Evolutionary conservation across 441 rosid species (phyloP), one percentile per base, ranked within the genome.

Genomic region (Gossypium trilobum): DNA sequence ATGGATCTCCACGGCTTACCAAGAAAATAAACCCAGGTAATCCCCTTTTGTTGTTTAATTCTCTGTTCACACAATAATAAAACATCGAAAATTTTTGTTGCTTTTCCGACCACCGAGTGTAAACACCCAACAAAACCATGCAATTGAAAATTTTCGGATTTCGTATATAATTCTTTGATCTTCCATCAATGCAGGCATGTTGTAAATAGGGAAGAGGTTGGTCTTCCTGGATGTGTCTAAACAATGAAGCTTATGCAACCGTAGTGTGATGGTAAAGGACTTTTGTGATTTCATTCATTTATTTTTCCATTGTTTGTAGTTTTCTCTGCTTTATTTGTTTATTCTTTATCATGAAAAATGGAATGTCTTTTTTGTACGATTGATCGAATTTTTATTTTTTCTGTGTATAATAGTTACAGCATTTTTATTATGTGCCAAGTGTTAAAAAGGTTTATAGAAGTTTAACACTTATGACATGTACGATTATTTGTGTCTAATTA

Each of bases 1-100:
- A 42, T 63, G 58, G 48, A 42, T 75, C 78, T 50, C 57, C 71
- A 19, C 25, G 50, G 75, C 74, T 69, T 61, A 73, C 42, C 16
- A 70, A 46, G 72, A 72, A 48, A 71, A 55, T 23, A n/a, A 72
- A 71, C 68, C 67, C 79, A 82, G 85, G 89, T 82, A 81, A 27
- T 63, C 2, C 61, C 73, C 51, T 4, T 23, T 71, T 63, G 13
- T 63, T 39, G 10, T 51, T 42, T 27, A 42, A 1, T 27, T 54
- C 44, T 36, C 11, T 51, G 22, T 51, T n/a, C 50, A 56, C 22
- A 16, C 10, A 25, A 42, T 14, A 33, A 62, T 11, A 54, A 54
- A 54, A 42, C 70, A 51, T 2, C 6, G 16, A 62, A 68, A 14
- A 6, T 27, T 27, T 59, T 14, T 42, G 11, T 59, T 59, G 65